A percentile compares a stretch with the other conserved stretches of the same genome.
Conservation (phyloP, 2,329 filamentous ascomycete species). For the Fulvia fulva region DNA sequence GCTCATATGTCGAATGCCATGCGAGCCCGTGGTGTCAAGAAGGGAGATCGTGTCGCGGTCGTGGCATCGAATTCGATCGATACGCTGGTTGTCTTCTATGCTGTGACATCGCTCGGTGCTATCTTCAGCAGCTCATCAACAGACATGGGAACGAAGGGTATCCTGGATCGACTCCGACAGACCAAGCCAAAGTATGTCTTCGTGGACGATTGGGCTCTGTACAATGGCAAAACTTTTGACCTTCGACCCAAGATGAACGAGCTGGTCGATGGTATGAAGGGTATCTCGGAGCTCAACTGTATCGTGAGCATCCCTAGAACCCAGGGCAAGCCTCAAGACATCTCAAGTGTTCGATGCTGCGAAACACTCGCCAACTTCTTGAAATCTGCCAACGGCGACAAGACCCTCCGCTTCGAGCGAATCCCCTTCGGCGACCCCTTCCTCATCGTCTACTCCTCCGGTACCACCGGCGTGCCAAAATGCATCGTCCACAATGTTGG, state of each 20-base stretch:
- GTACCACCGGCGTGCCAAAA: slow-evolving; percentile 79
- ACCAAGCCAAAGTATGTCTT: slow-evolving; percentile 77
- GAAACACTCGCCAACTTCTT: slow-evolving; percentile 44
- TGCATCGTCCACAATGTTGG: slow-evolving; percentile 78
- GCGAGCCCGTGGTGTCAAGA: slow-evolving; percentile 59
- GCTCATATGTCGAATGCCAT: slow-evolving; percentile 63
- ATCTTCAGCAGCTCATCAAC: slow-evolving; percentile 74
- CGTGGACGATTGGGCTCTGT: slow-evolving; percentile 74
- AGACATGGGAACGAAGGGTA: slow-evolving; percentile 76
- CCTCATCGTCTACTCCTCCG: slow-evolving; percentile 67
- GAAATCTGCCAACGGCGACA: slow-evolving; percentile 34
- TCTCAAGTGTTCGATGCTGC: slow-evolving; percentile 51
- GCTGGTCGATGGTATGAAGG: slow-evolving; percentile 60
- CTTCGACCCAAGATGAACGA: slow-evolving; percentile 68
- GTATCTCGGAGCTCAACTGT: slow-evolving; percentile 57
- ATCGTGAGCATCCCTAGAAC: slow-evolving; percentile 67
- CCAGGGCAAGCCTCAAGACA: slow-evolving; percentile 51
- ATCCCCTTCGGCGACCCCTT: slow-evolving; percentile 71
- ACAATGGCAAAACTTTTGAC: slow-evolving; percentile 73
- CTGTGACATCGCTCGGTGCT: slow-evolving; percentile 65
- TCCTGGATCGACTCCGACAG: slow-evolving; percentile 70
- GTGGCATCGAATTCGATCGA: slow-evolving; percentile 73
- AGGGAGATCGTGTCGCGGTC: slow-evolving; percentile 71
- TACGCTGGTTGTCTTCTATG: slow-evolving; percentile 68
- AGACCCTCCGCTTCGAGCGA: slow-evolving; percentile 52